Evolutionary conservation across 1,139 yeast species (phyloP), one percentile per base, ranked within the genome.

Genomic region (Casaregolazyma lundiana): DNA sequence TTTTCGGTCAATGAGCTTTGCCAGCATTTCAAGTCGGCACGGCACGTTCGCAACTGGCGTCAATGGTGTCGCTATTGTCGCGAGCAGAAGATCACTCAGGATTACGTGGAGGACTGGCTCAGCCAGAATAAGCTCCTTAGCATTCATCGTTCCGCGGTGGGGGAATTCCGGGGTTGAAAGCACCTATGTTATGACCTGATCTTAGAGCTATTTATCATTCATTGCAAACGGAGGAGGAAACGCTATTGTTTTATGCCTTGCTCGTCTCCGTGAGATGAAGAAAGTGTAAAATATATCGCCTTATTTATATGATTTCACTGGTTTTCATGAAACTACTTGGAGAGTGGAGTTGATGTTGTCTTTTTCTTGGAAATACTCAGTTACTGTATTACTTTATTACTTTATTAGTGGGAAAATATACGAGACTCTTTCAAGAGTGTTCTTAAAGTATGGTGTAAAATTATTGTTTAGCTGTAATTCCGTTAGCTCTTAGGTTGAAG

Each of bases 41-140:
- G 52, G 6, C 64, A 61, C 38, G 46, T 56, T 24, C 49, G 46
- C 29, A 60, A 58, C 52, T 60, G 60, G 57, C 48, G 47, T 30
- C 46, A 51, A 18, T 61, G 64, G 64, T 49, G 59, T 38, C 48
- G 41, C 8, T 61, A 61, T 44, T 51, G 54, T 44, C 50, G 51
- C 17, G 62, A 59, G 46, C 64, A 61, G 47, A 51, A 53, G 41
- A 49, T 61, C 13, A 49, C 59, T 17, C 58, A 55, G 21, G 64
- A 61, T 49, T 61, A 61, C 41, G 54, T 61, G 34, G 59, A 56
- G 41, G 63, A 60, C 37, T 61, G 64, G 64, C 53, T 61, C 9
- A 53, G 53, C 39, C 62, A 59, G 46, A 56, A 58, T 39, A 53
- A 57, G 35, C 50, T 61, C 35, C 48, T 54, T 32, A 41, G 51